Base-by-base conservation (phyloP, 768 basidiomycete genomes). In the Rhodotorula graminis region DNA sequence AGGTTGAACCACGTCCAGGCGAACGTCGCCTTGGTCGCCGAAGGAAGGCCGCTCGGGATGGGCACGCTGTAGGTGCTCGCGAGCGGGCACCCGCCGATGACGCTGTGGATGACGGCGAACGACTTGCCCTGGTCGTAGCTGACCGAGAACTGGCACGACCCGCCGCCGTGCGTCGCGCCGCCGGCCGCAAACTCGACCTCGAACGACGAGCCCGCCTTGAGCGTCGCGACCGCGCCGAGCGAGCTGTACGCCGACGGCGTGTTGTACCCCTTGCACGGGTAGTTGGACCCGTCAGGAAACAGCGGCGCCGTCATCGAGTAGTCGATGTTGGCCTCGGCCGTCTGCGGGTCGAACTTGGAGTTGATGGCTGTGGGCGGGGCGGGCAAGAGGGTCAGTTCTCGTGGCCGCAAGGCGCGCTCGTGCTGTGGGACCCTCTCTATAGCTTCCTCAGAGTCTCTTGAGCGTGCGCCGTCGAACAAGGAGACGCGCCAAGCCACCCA, bases 1-100 rank as follows among this genome's bases (percentile, higher is more conserved):
- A 70, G 61, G 77, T 83, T 83, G 76, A 81, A 80, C 82, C 82
- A 83, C 44, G 76, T 76, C 82, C 82, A 83, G 19, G 79, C 76
- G 65, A 83, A 82, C 19, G 81, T 69, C 7, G 80, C 80, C 37
- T 80, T 75, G 14, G 78, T 80, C 2, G 62, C 65, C 0, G 75
- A 66, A 3, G 82, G 82, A 0, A 81, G 78, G 25, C 79, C 72
- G 6, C 42, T 40, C 2, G 82, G 82, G 56, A 83, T 79, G 14
- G 75, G 71, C 29, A 83, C 74, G n/a, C 75, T 64, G 68, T 78
- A 79, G 10, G 65, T 75, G 44, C 64, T 53, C 42, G 77, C 73
- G 57, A 80, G 66, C 42, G 80, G 71, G 66, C 82, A 82, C 10
- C 82, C 82, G 14, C 82, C 82, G 25, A 82, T 77, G 50, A 79